Evolutionary conservation across 129 eudicot species (phyloP), one percentile per base, ranked within the genome.

Genomic region (Smallanthus sonchifolius): DNA sequence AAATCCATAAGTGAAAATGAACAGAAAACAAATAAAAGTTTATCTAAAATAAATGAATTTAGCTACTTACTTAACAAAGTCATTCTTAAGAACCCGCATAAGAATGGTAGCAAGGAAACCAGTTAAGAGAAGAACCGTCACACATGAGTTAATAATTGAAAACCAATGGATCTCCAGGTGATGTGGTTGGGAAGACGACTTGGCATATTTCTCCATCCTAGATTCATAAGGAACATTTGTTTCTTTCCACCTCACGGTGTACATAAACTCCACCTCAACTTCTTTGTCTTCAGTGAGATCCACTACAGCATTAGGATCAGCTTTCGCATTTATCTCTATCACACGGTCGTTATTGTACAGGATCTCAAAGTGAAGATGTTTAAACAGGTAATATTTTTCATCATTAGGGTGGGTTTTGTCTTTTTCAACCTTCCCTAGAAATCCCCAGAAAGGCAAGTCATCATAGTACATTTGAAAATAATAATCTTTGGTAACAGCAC

Each of bases 381-480:
- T 86, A 62, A 83, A 83, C 11, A 86, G 86, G 75, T 77, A 83
- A 80, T 80, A 74, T 57, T 75, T 83, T 65, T 73, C 81, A 42
- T 83, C 85, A 16, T 62, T 80, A 4, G 87, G 87, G 43, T 83
- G 85, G 48, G 74, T 69, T 83, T 86, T 83, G 67, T 86, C 90
- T 48, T 80, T 80, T 55, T 86, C 90, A 43, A 81, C 79, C 49
- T 86, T 86, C 10, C 87, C 87, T 45, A 86, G 43, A 67, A 86
- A 86, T 35, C 90, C 87, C 90, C 90, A 86, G 61, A 86, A 78
- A 30, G 90, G 90, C 13, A 86, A 74, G 81, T 86, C 90, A 42
- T 86, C 90, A 43, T 82, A 86, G 83, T 86, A 86, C 90, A 86
- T 86, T 65, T 86, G 85, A 57, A 86, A 86, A 70, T 86, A 86